phyloP scores from a whole-genome alignment of 1,284 basidiomycete genomes.

The Gymnopus androsaceus region DNA sequence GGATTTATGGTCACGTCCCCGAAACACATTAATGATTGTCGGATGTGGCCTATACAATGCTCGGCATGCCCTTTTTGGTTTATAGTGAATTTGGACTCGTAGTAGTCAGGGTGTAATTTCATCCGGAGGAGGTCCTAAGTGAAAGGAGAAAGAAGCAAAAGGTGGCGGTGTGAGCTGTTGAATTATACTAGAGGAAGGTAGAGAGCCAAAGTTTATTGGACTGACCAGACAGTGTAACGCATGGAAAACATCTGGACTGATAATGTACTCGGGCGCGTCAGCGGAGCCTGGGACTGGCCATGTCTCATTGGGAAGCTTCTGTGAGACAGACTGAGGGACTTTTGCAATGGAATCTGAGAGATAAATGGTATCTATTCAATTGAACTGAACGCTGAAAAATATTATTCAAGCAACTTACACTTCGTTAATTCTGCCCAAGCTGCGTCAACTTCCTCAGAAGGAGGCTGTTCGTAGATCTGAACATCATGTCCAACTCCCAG shows the following conservation, averaged over 20 bases:
- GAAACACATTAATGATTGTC: slow-evolving; percentile 3
- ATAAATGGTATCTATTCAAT: background rate
- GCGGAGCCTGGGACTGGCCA: slow-evolving; percentile 1
- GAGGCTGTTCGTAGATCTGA: background rate
- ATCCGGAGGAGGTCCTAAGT: background rate
- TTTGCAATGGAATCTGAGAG: background rate
- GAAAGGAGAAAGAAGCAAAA: background rate
- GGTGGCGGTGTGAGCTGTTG: too few species aligned
- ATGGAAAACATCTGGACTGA: slow-evolving; percentile 1
- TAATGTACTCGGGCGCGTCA: background rate
- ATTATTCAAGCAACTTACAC: background rate
- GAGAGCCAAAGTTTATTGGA: background rate
- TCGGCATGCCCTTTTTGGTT: background rate
- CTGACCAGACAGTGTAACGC: background rate
- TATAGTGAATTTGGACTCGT: background rate
- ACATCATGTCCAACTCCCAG: slow-evolving; percentile 4
- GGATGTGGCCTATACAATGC: slow-evolving; percentile 2
- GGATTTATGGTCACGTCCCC: background rate
- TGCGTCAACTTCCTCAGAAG: background rate
- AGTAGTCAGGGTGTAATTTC: background rate
- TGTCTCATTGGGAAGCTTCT: background rate
- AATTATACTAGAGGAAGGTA: too few species aligned
- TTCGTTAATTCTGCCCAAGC: slow-evolving; percentile 5
- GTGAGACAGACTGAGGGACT: background rate
- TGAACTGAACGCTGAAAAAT: background rate